Evolutionary conservation across 441 rosid genomes (phyloP).

Genomic region (Biscutella auriculata): DNA sequence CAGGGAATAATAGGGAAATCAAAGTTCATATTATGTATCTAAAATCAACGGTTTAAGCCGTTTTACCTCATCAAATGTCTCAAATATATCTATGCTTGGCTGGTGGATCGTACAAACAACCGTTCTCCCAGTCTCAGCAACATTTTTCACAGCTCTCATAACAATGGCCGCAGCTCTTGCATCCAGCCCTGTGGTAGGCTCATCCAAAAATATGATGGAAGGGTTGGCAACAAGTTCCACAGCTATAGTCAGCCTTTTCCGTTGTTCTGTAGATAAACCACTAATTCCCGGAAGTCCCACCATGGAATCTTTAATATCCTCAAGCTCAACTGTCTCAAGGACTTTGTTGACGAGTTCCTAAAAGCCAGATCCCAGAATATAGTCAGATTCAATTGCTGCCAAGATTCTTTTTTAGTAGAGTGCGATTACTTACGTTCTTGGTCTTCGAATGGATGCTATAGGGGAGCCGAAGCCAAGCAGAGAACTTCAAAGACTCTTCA

Average conservation of each 20-base stretch:
- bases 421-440: constrained; percentile 25
- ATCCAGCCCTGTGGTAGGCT: constrained; percentile 49
- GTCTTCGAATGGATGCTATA: constrained; percentile 30
- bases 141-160: constrained; percentile 48
- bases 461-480: constrained; percentile 55
- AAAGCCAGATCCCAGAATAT: neutral
- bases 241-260: constrained; percentile 45
- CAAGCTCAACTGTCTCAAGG: constrained; percentile 38
- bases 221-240: constrained; percentile 57
- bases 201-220: constrained; percentile 49
- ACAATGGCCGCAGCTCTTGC: constrained; percentile 55
- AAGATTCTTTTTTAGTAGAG: neutral
- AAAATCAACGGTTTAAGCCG: neutral
- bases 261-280: constrained; percentile 49
- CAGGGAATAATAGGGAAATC: neutral
- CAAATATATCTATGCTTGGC: constrained; percentile 46
- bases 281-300: constrained; percentile 38
- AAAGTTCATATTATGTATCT: neutral
- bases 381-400: neutral
- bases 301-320: constrained; percentile 25
- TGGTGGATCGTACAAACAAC: constrained; percentile 52
- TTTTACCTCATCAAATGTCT: constrained; percentile 42
- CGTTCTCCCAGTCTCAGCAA: constrained; percentile 42
- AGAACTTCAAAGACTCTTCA: constrained; percentile 43
- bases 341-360: constrained; percentile 43